phyloP scores from a whole-genome alignment of 148 eudicot genomes.

The Camellia japonica region DNA sequence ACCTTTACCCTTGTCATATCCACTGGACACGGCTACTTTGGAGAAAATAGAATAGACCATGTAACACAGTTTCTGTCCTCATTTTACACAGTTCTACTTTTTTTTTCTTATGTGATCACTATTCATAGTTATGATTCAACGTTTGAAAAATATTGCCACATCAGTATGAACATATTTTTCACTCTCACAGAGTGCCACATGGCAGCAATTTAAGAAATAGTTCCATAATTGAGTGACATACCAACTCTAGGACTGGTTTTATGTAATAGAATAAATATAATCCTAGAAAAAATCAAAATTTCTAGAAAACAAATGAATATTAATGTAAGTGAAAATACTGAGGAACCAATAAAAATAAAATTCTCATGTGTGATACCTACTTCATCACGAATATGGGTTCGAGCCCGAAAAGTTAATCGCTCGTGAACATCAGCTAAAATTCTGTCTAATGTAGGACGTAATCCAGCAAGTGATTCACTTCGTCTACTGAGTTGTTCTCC shows the following conservation, averaged over 20 bases:
- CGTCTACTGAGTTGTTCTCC: slow-evolving; percentile 84
- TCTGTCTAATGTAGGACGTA: slow-evolving; percentile 90
- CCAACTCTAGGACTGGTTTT: background rate
- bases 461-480: slow-evolving; percentile 84
- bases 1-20: too few relatives aligned
- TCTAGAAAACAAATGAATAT: background rate
- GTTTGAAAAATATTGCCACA: background rate
- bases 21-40: too few relatives aligned
- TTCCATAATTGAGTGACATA: background rate
- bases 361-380: slow-evolving; percentile 31
- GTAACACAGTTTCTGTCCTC: too few relatives aligned
- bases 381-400: slow-evolving; percentile 95
- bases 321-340: background rate
- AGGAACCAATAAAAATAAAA: slow-evolving; percentile 1
- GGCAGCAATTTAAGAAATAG: background rate
- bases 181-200: background rate
- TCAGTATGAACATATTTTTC: background rate
- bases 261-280: background rate
- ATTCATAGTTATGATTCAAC: background rate
- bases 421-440: slow-evolving; percentile 93
- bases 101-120: background rate
- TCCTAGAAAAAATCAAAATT: background rate
- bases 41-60: too few relatives aligned
- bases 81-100: background rate
- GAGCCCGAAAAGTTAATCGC: slow-evolving; percentile 92